Percentiles rank a stretch among this genome's conserved stretches.
phyloP scores from a whole-genome alignment of 768 basidiomycete genomes.

The Boletus subcaerulescens region DNA sequence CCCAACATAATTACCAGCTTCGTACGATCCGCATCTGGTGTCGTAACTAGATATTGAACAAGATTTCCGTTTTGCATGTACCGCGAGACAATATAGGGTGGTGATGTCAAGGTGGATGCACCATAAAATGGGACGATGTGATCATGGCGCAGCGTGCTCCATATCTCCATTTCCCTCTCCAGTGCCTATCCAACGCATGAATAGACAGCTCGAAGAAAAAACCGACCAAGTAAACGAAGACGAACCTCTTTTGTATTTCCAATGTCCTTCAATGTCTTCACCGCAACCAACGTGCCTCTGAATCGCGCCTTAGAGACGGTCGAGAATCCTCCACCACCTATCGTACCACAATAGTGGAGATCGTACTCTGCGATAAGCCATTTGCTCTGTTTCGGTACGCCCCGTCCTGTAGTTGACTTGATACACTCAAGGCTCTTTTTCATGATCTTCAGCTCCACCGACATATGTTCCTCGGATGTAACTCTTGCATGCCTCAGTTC shows the following conservation, averaged over 20 bases:
- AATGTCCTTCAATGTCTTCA: neutral
- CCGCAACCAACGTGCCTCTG: slow-evolving; percentile 1
- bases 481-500: neutral
- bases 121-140: slow-evolving; percentile 14
- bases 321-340: slow-evolving; percentile 27
- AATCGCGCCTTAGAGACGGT: slow-evolving; percentile 2
- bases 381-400: neutral
- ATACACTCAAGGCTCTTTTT: slow-evolving; percentile 1
- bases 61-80: slow-evolving; percentile 8
- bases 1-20: neutral
- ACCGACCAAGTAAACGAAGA: neutral
- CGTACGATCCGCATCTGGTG: neutral
- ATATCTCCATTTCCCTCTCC: slow-evolving; percentile 8
- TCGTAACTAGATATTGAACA: slow-evolving; percentile 1
- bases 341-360: slow-evolving; percentile 21
- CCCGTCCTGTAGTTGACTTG: slow-evolving; percentile 3
- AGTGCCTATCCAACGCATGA: neutral
- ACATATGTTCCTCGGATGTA: neutral
- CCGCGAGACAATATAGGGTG: slow-evolving; percentile 9
- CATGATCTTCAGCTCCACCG: slow-evolving; percentile 1
- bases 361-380: slow-evolving; percentile 29
- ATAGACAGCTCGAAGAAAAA: too few relatives aligned
- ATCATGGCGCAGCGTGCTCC: slow-evolving; percentile 10
- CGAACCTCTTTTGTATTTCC: neutral
- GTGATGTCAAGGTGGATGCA: slow-evolving; percentile 2